These are phyloP conservation scores for Fusarium devonianum DNA, from an alignment of 2,329 filamentous ascomycete species.

Conservation along the genomic window DNA sequence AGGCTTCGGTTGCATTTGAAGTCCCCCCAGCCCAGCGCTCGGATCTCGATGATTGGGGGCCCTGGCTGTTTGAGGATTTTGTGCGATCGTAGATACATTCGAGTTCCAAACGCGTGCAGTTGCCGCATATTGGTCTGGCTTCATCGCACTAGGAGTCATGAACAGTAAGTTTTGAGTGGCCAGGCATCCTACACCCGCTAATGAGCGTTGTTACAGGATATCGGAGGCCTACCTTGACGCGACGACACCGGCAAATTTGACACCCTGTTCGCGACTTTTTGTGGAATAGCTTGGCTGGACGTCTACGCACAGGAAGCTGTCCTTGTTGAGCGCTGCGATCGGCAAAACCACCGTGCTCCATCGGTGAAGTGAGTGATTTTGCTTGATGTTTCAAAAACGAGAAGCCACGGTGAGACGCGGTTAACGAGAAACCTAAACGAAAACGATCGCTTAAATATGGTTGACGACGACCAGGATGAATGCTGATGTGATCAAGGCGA, in stretches of 20 bases:
- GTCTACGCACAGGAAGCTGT: neutral
- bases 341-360: neutral
- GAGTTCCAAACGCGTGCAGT: slow-evolving; percentile 28
- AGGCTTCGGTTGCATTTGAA: neutral
- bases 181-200: neutral
- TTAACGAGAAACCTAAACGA: slow-evolving; percentile 7
- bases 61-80: neutral
- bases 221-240: slow-evolving; percentile 31
- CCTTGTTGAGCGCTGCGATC: neutral
- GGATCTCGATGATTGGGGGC: neutral
- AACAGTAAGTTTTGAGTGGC: neutral
- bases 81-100: slow-evolving; percentile 29
- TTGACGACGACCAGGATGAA: neutral
- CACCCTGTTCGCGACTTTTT: slow-evolving; percentile 37
- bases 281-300: slow-evolving; percentile 35
- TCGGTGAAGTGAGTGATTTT: neutral
- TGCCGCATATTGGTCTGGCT: slow-evolving; percentile 31
- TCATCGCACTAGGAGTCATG: slow-evolving; percentile 30
- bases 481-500: neutral
- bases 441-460: neutral
- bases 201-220: too few relatives aligned
- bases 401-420: neutral
- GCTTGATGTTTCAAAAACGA: neutral
- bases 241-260: slow-evolving; percentile 31
- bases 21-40: too few relatives aligned